Evolutionary conservation across 164 flowering plant species (phyloP), one percentile per base, ranked within the genome.

Genomic region (Umbilicus rupestris): DNA sequence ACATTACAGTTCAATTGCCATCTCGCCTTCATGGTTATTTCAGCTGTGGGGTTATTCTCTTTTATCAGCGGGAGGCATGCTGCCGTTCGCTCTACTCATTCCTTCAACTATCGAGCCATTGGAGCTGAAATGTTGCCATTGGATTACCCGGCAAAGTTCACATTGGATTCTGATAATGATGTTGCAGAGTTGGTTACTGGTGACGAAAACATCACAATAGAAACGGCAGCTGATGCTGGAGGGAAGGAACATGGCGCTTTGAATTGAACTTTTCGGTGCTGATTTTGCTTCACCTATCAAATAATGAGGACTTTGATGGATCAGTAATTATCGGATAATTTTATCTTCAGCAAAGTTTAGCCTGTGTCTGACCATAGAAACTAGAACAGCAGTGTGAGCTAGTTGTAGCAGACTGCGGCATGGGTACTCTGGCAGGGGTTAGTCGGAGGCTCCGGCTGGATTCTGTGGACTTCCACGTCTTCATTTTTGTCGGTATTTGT

Each of bases 1-100:
- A 92, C 97, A 0, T 82, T 95, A 47, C 96, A 82, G 74, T 95
- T 92, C 60, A 95, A 95, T 70, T 87, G 85, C 71, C 97, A 89
- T 73, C 86, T 95, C 42, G 94, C 97, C n/a, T 67, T 92, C 44
- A 76, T 95, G 7, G 87, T 88, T 62, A 71, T 78, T 68, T 44
- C 82, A 52, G 50, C 75, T 52, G 72, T 72, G 17, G 81, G 77
- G 19, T 63, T 78, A 46, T 87, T 77, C 70, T 79, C 90, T 0
- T 26, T 83, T 58, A 3, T 85, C n/a, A 76, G 73, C 9, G 44
- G 62, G 64, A 75, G 39, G 52, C 63, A 71, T 58, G 80, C 80
- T 6, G 45, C 47, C 60, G 42, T 20, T 0, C 31, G 59, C 5
- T 17, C 19, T 10, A 44, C 44, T 11, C 81, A 80, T 45, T 74